These are phyloP conservation scores for Cordyceps tenuipes DNA, from an alignment of 2,329 filamentous ascomycete genomes.

Conservation along the genomic window DNA sequence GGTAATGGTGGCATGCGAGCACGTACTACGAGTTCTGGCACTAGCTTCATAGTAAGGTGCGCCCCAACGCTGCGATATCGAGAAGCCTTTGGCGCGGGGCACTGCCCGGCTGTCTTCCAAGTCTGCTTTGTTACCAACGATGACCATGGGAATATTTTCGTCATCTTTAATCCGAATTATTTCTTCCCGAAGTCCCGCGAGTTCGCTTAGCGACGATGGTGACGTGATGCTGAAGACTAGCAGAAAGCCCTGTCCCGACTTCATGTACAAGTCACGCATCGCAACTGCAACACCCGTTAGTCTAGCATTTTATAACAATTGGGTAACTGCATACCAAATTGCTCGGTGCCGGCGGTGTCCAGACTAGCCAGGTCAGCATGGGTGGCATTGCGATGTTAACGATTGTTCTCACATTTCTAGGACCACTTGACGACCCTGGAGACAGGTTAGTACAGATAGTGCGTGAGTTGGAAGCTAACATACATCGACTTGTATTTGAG, in stretches of 20 bases:
- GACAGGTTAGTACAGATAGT: background rate
- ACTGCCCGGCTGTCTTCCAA: slow-evolving; percentile 79
- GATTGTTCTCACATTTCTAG: slow-evolving; percentile 65
- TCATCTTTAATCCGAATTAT: slow-evolving; percentile 89
- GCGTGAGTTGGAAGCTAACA: slow-evolving; percentile 24
- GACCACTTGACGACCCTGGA: slow-evolving; percentile 74
- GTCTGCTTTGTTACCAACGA: slow-evolving; percentile 88
- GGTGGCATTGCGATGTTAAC: slow-evolving; percentile 13
- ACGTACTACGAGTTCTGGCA: slow-evolving; percentile 62
- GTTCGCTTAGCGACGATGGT: slow-evolving; percentile 70
- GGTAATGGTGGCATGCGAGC: background rate
- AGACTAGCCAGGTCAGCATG: slow-evolving; percentile 42
- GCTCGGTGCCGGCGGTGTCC: slow-evolving; percentile 85
- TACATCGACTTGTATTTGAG: slow-evolving; percentile 75
- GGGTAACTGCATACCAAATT: slow-evolving; percentile 62
- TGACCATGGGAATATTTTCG: slow-evolving; percentile 75
- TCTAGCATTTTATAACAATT: slow-evolving; percentile 8
- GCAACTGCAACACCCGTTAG: slow-evolving; percentile 37
- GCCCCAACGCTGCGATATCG: slow-evolving; percentile 78
- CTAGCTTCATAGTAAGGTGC: slow-evolving; percentile 89
- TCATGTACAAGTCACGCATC: slow-evolving; percentile 83
- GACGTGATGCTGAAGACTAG: slow-evolving; percentile 90
- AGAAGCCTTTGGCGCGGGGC: slow-evolving; percentile 69
- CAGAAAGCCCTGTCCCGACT: slow-evolving; percentile 83
- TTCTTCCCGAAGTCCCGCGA: slow-evolving; percentile 74